These are phyloP conservation scores for Filobasidium floriforme DNA, from an alignment of 768 basidiomycete species.

Conservation along the genomic window DNA sequence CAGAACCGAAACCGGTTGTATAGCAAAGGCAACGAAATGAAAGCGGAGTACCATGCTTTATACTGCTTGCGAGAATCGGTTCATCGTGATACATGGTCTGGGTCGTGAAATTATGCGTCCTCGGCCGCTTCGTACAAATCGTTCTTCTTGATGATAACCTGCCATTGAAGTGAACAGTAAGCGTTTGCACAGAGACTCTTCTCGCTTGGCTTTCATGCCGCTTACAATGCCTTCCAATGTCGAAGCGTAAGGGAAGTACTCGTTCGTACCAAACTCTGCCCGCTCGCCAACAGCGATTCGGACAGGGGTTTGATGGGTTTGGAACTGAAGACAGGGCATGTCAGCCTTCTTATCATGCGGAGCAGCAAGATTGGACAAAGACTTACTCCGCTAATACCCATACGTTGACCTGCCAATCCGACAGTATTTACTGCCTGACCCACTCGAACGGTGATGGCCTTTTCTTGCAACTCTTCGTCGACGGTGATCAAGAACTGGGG, in stretches of 20 bases:
- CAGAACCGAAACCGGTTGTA: too few species aligned
- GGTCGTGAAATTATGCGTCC: slow-evolving; percentile 22
- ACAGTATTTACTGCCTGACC: slow-evolving; percentile 94
- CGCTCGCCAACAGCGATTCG: slow-evolving; percentile 88
- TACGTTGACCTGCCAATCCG: slow-evolving; percentile 93
- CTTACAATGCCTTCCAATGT: slow-evolving; percentile 51
- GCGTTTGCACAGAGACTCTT: background rate
- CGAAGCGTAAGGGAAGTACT: slow-evolving; percentile 81
- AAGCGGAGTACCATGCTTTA: too few species aligned
- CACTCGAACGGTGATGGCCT: slow-evolving; percentile 87
- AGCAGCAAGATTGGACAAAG: too few species aligned
- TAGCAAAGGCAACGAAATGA: too few species aligned
- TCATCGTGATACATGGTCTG: slow-evolving; percentile 5
- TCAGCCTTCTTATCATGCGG: background rate
- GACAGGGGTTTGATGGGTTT: slow-evolving; percentile 94
- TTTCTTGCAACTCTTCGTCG: slow-evolving; percentile 76
- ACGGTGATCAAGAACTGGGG: slow-evolving; percentile 97
- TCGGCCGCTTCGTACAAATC: slow-evolving; percentile 44
- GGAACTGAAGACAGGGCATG: slow-evolving; percentile 54
- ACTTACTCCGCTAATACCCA: slow-evolving; percentile 45
- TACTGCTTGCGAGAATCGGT: background rate
- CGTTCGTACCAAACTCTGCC: slow-evolving; percentile 92
- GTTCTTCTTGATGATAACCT: slow-evolving; percentile 42
- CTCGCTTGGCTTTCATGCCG: background rate
- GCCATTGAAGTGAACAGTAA: background rate